These are phyloP conservation scores for Parietichytrium sp. DNA, from an alignment of 108 stramenopile species.

Conservation along the genomic window DNA sequence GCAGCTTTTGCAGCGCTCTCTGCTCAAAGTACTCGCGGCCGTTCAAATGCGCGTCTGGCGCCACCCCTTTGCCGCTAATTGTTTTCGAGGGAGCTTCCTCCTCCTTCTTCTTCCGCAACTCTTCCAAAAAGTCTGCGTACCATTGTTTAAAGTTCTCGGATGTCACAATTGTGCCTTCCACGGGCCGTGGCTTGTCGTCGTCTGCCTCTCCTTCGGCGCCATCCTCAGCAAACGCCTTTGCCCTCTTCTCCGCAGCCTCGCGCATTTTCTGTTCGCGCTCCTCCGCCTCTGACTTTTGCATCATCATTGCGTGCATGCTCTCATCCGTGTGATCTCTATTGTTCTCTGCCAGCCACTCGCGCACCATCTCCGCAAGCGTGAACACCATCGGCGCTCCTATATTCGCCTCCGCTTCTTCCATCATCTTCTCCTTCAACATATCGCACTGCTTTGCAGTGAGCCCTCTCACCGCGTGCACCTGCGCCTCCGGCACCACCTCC, in stretches of 20 bases:
- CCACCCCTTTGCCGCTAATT: neutral
- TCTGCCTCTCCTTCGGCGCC: neutral
- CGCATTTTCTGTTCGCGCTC: conserved; percentile 18
- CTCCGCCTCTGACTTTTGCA: conserved; percentile 19
- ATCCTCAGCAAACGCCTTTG: neutral
- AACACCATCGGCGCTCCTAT: conserved; percentile 17
- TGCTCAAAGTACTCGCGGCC: conserved; percentile 9
- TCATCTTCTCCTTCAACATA: neutral
- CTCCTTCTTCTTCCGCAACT: neutral
- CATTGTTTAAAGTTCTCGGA: neutral
- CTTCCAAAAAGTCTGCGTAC: neutral
- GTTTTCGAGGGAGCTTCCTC: neutral
- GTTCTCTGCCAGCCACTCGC: conserved; percentile 33
- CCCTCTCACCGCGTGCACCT: neutral
- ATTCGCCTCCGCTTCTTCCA: neutral
- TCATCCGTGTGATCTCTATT: conserved; percentile 35
- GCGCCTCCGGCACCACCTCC: neutral
- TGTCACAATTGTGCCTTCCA: conserved; percentile 6
- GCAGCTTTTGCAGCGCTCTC: neutral
- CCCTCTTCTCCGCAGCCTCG: neutral
- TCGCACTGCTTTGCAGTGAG: neutral
- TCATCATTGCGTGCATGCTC: conserved; percentile 30
- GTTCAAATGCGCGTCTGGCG: neutral
- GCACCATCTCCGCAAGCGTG: conserved; percentile 8
- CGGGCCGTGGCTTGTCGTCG: neutral